Evolutionary conservation across 371 early-diverging fungal species (phyloP), one percentile per base, ranked within the genome.

Genomic region (Apophysomyces sp.): DNA sequence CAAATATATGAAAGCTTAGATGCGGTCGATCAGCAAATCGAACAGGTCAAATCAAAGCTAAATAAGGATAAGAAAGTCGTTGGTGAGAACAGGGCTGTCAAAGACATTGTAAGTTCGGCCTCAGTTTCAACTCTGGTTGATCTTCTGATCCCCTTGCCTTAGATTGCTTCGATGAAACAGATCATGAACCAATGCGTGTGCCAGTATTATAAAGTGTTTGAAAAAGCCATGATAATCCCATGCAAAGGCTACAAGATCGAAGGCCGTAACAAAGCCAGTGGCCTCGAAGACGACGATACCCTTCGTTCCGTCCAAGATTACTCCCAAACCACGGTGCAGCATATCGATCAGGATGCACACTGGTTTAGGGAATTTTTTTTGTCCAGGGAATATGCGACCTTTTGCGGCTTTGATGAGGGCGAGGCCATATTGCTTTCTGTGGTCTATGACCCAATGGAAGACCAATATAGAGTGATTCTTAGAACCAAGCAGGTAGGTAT

Each of bases 191-290:
- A 71, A 40, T 76, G 76, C 32, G 58, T 76, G 6, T 66, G 68
- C 12, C 76, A 73, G 29, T 68, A 76, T 52, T 72, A 76, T 40
- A 67, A 68, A 55, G 59, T 64, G n/a, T 68, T 63, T 12, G 73
- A 76, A 61, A 65, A 62, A 9, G 76, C 76, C 13, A 76, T 76
- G 63, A 66, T 73, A 16, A 73, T 76, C 21, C 76, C 76, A 1
- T 65, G 65, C 16, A 71, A 73, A 57, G 76, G 76, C 1, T 76
- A 67, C 34, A 61, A 56, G 28, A 73, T 76, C 8, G 76, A 76
- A 65, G 76, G 76, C 7, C 65, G 52, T 32, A 76, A 76, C 49
- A 67, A 12, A 58, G 21, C 40, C 2, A 15, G 8, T 15, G 18
- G 18, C 0, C 12, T 16, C 9, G 40, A 15, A n/a, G 21, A 4